A percentile compares a stretch with the other conserved stretches of the same genome.
These are phyloP conservation scores for Proliferodiscus dingleyae DNA, from an alignment of 2,329 filamentous ascomycete genomes.

Conservation along the genomic window DNA sequence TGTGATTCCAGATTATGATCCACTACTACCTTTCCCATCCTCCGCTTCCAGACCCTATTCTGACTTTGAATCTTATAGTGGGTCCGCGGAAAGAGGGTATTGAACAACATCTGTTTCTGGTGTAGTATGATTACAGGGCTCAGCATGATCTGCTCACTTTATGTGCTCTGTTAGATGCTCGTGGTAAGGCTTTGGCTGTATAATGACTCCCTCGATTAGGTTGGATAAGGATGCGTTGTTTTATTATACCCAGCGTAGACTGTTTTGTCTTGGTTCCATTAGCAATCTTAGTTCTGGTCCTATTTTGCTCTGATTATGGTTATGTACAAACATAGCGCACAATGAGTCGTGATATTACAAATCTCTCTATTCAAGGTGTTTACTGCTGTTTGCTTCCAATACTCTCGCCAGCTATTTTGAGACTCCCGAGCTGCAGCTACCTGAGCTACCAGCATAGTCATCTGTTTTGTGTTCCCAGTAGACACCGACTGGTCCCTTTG, in stretches of 20 bases:
- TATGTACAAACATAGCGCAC: neutral
- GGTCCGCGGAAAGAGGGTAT: constrained; percentile 65
- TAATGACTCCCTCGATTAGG: neutral
- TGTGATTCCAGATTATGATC: no score
- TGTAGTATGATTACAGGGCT: constrained; percentile 84
- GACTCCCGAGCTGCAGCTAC: no score
- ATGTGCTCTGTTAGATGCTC: constrained; percentile 25
- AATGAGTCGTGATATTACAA: no score
- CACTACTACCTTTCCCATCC: no score
- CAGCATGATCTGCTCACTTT: constrained; percentile 47
- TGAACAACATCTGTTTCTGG: constrained; percentile 92
- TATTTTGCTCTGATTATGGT: neutral
- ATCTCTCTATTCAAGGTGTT: no score
- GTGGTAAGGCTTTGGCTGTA: no score
- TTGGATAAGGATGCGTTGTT: neutral
- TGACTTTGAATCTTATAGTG: no score
- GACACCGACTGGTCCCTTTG: neutral
- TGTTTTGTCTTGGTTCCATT: neutral
- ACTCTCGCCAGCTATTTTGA: no score
- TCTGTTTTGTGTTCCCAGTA: no score
- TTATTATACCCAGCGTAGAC: neutral
- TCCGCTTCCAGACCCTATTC: no score
- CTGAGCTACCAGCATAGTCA: no score
- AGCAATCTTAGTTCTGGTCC: neutral
- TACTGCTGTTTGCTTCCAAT: no score